Evolutionary conservation across 139 green algal genomes (phyloP).

Genomic region (Mychonastes homosphaera): DNA sequence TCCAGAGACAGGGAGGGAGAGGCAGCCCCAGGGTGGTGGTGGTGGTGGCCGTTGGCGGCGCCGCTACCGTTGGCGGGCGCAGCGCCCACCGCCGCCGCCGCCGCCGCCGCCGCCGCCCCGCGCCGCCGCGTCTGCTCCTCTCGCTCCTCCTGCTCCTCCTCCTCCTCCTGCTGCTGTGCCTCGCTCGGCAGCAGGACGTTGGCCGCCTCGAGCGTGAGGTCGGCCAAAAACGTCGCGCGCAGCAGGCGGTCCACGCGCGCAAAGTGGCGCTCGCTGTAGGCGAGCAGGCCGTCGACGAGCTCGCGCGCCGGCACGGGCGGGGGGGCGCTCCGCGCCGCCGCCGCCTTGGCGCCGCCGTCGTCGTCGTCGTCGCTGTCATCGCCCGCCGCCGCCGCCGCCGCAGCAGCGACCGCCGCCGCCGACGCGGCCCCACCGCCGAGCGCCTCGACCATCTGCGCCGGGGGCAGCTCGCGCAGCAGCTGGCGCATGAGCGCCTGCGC

Average conservation of each 20-base stretch:
- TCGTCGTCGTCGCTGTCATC: background rate
- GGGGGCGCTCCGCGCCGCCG: background rate
- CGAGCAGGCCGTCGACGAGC: conserved; percentile 65
- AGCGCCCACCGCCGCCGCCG: background rate
- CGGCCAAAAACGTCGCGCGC: conserved; percentile 66
- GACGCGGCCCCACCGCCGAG: conserved; percentile 10
- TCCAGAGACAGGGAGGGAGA: background rate
- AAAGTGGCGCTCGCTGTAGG: conserved; percentile 80
- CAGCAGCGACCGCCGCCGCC: background rate
- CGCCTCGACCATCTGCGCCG: conserved; percentile 47
- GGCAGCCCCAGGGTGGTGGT: background rate
- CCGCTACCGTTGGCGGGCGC: background rate
- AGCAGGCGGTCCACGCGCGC: conserved; percentile 68
- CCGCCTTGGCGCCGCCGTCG: background rate
- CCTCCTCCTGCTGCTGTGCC: background rate
- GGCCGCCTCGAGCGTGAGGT: conserved; percentile 74
- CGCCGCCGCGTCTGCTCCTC: background rate
- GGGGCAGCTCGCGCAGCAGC: conserved; percentile 46
- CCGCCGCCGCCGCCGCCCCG: no score
- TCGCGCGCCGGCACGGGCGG: conserved; percentile 28
- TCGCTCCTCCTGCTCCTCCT: background rate
- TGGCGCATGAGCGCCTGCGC: conserved; percentile 70
- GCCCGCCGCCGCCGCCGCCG: background rate
- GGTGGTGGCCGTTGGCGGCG: background rate
- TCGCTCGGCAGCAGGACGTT: conserved; percentile 45